These are phyloP conservation scores for Paracoccidioides lutzii DNA, from an alignment of 2,329 filamentous ascomycete genomes.

Conservation along the genomic window DNA sequence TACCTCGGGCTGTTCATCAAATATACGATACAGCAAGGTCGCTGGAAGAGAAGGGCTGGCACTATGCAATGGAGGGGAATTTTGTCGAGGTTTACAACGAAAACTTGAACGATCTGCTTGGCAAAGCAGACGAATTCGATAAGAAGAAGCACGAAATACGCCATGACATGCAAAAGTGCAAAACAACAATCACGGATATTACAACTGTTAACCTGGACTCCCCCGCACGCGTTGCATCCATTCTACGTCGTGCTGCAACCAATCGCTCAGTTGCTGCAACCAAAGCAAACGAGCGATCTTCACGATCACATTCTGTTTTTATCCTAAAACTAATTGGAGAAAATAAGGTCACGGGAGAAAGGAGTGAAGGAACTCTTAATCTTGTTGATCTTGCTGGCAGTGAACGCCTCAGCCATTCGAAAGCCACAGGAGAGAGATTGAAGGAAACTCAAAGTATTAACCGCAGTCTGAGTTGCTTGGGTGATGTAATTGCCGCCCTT, in stretches of 20 bases:
- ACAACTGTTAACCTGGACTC: constrained; percentile 66
- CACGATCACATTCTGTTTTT: constrained; percentile 90
- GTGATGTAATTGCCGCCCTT: constrained; percentile 89
- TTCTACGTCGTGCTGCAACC: constrained; percentile 65
- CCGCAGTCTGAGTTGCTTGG: constrained; percentile 78
- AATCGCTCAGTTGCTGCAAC: constrained; percentile 91
- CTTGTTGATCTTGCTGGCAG: constrained; percentile 91
- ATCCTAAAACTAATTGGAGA: constrained; percentile 58
- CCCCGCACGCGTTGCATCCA: constrained; percentile 63
- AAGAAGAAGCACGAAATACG: constrained; percentile 81
- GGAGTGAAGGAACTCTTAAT: constrained; percentile 85
- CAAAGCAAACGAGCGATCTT: constrained; percentile 92
- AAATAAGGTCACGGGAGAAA: constrained; percentile 65
- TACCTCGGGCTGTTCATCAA: constrained; percentile 80
- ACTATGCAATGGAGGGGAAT: constrained; percentile 83
- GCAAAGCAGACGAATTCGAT: constrained; percentile 54
- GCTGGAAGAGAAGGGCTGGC: constrained; percentile 83
- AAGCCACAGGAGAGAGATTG: constrained; percentile 72
- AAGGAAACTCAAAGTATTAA: constrained; percentile 98
- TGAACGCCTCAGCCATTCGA: constrained; percentile 76
- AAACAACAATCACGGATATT: constrained; percentile 70
- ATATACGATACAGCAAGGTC: constrained; percentile 80
- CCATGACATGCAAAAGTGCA: constrained; percentile 69
- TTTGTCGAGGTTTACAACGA: constrained; percentile 99
- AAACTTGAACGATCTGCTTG: constrained; percentile 80